Conservation (phyloP, 768 basidiomycete genomes). For the Kwoniella heveanensis region DNA sequence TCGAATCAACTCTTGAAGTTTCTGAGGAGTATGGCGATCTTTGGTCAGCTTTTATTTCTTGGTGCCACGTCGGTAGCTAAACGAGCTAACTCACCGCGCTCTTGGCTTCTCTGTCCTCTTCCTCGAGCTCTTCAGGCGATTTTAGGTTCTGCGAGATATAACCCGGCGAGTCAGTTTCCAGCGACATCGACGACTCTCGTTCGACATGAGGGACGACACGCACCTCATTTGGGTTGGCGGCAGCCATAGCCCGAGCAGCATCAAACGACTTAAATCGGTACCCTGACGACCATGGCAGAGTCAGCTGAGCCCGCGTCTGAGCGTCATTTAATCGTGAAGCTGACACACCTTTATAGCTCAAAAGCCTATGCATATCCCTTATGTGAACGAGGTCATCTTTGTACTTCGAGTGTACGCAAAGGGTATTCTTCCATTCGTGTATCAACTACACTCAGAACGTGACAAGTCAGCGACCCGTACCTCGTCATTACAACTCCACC, state of each 20-base stretch:
- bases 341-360: slow-evolving; percentile 85
- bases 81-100: slow-evolving; percentile 71
- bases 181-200: too few relatives aligned
- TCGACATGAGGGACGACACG: too few relatives aligned
- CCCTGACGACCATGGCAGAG: slow-evolving; percentile 40
- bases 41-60: too few relatives aligned
- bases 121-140: slow-evolving; percentile 92
- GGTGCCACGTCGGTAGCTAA: too few relatives aligned
- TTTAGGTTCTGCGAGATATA: slow-evolving; percentile 93
- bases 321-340: too few relatives aligned
- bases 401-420: slow-evolving; percentile 85
- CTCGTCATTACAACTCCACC: not conserved
- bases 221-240: slow-evolving; percentile 58
- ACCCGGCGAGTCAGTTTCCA: too few relatives aligned
- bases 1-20: slow-evolving; percentile 97
- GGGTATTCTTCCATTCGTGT: slow-evolving; percentile 89
- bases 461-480: not conserved
- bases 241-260: slow-evolving; percentile 52
- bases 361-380: slow-evolving; percentile 90
- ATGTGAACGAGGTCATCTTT: slow-evolving; percentile 97
- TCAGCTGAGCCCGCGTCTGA: too few relatives aligned
- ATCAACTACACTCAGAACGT: slow-evolving; percentile 62
- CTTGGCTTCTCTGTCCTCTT: slow-evolving; percentile 91
- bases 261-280: slow-evolving; percentile 60
- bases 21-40: slow-evolving; percentile 56